Evolutionary conservation across 1,284 basidiomycete genomes (phyloP).

Genomic region (Trichosporon coremiiforme): DNA sequence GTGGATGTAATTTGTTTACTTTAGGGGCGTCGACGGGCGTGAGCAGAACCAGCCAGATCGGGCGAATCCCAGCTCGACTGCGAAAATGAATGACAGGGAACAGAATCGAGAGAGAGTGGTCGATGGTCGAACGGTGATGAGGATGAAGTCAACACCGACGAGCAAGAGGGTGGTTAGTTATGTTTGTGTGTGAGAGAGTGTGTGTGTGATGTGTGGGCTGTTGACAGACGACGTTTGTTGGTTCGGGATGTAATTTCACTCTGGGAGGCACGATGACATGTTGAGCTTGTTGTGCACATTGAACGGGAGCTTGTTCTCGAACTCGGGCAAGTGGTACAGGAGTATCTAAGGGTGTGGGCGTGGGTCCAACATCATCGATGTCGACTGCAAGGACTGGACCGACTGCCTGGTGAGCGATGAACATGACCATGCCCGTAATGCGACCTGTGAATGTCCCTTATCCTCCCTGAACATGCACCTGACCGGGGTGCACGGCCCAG

Average conservation of each 20-base stretch:
- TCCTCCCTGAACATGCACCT: neutral
- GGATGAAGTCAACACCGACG: neutral
- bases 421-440: neutral
- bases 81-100: neutral
- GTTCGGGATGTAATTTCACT: neutral
- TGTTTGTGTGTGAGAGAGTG: neutral
- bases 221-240: neutral
- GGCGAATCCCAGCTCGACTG: slow-evolving; percentile 10
- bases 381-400: no score
- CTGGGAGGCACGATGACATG: neutral
- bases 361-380: no score
- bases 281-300: neutral
- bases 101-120: neutral
- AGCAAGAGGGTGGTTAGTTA: neutral
- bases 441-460: neutral
- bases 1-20: neutral
- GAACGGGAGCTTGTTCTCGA: slow-evolving; percentile 10
- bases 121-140: neutral
- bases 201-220: neutral
- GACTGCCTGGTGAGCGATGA: no score
- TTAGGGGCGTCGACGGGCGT: neutral
- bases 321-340: neutral
- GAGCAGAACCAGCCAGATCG: neutral
- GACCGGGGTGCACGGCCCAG: slow-evolving; percentile 6
- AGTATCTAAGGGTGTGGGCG: neutral